Evolutionary conservation across 192 early-diverging fungal species (phyloP).

Genomic region (Linnemannia zychae): DNA sequence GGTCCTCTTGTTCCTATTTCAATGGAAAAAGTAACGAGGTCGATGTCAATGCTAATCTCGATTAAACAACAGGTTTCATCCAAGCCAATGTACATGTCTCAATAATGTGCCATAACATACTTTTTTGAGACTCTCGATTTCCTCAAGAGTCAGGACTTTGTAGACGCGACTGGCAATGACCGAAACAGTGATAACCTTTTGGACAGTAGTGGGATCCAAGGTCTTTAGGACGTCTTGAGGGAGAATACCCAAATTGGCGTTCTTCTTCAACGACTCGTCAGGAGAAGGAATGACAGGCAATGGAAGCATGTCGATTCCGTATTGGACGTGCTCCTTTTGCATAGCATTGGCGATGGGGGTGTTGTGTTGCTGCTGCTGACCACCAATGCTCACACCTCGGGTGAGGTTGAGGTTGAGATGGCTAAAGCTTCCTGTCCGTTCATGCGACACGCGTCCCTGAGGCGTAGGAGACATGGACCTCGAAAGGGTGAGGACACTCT

Average conservation of each 20-base stretch:
- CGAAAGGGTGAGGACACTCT: constrained; percentile 23
- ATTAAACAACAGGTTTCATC: too few species aligned
- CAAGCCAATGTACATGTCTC: background rate
- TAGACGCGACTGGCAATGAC: constrained; percentile 64
- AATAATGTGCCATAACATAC: constrained; percentile 20
- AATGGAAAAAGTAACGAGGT: background rate
- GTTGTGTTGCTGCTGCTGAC: background rate
- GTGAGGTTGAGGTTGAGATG: constrained; percentile 7
- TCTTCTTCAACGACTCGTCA: constrained; percentile 29
- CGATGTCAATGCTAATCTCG: background rate
- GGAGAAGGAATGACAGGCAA: constrained; percentile 49
- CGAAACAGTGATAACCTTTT: constrained; percentile 54
- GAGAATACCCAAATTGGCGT: constrained; percentile 30
- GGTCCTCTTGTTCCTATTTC: constrained; percentile 59
- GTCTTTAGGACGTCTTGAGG: constrained; percentile 48
- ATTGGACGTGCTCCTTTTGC: constrained; percentile 18
- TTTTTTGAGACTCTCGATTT: constrained; percentile 65
- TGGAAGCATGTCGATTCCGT: constrained; percentile 40
- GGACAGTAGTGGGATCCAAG: constrained; percentile 32
- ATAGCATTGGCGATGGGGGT: background rate
- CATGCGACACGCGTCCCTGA: constrained; percentile 11
- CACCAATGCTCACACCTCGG: background rate
- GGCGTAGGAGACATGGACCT: constrained; percentile 24
- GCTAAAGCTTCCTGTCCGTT: constrained; percentile 14
- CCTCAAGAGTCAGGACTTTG: constrained; percentile 59